Evolutionary conservation across 1,139 yeast genomes (phyloP), one percentile per base, ranked within the genome.

Genomic region (Lodderomyces elongisporus): DNA sequence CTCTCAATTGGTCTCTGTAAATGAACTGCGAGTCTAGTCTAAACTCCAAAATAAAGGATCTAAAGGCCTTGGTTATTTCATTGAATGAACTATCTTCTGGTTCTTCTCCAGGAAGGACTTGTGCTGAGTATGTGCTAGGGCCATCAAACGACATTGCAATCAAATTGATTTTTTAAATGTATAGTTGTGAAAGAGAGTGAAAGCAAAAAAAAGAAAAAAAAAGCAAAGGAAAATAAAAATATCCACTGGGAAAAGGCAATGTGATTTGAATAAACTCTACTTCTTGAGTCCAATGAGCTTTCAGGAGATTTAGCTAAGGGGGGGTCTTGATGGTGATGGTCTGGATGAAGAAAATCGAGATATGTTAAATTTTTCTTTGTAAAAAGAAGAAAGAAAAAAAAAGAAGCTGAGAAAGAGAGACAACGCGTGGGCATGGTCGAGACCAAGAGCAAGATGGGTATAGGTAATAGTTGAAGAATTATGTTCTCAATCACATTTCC

Each of bases 1-100:
- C 95, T 47, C 96, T 71, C 36, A 93, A 68, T 56, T 89, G 96
- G 48, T 88, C 96, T 66, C 98, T 71, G 65, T 93, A 93, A 28
- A 88, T 67, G 58, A 85, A 91, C 54, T 79, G 82, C 37, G 85
- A 76, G 50, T 85, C 84, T 43, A 85, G 70, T 60, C 95, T 75
- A 55, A 85, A 93, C 56, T 89, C 95, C 39, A 88, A 69, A 31
- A 93, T 74, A 56, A 93, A 93, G 44, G 78, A 70, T 43, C 82
- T 77, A 66, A 91, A 88, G 14, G 89, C 85, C 45, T 77, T 76
- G 51, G 82, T 79, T 45, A 87, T 73, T 55, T 85, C 95, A 38
- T 84, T 76, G 58, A 77, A 77, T 26, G 85, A 70, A 44, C 75
- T 79, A 41, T 80, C 85, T 31, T 70, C 74, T 2, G 79, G 74